Conservation (phyloP, 2,329 filamentous ascomycete genomes). For the Phialophora macrospora region DNA sequence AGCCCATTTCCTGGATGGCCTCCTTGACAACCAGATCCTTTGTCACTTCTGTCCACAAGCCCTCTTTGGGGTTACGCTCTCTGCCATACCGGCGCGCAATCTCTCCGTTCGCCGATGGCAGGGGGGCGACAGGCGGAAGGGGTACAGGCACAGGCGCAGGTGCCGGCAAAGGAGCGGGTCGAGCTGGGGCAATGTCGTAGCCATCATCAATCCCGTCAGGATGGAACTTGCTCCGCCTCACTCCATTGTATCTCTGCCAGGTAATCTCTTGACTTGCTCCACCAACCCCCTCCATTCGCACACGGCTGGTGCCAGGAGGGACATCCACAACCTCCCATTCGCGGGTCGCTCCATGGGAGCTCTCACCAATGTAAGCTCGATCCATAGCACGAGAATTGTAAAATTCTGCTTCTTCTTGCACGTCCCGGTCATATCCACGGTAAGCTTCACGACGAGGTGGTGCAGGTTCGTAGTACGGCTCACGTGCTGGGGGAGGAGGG, state of each 20-base stretch:
- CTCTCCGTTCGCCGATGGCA: conserved; percentile 42
- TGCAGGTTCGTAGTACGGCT: conserved; percentile 39
- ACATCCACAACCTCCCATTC: conserved; percentile 85
- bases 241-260: conserved; percentile 79
- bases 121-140: conserved; percentile 39
- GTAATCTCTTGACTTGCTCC: conserved; percentile 76
- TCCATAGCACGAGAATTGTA: conserved; percentile 72
- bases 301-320: conserved; percentile 78
- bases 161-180: conserved; percentile 44
- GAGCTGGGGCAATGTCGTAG: conserved; percentile 60
- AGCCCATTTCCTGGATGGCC: conserved; percentile 82
- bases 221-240: conserved; percentile 74
- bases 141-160: conserved; percentile 2
- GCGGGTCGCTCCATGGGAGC: conserved; percentile 72
- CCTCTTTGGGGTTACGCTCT: conserved; percentile 52
- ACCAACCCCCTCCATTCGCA: conserved; percentile 79
- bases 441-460: conserved; percentile 45
- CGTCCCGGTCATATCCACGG: conserved; percentile 53
- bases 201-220: conserved; percentile 64
- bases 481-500: conserved; percentile 33
- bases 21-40: conserved; percentile 87
- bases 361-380: conserved; percentile 73
- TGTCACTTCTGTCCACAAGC: conserved; percentile 96
- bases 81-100: conserved; percentile 53
- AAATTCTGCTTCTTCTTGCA: conserved; percentile 62